Evolutionary conservation across 306 rosid species (phyloP), one percentile per base, ranked within the genome.

Genomic region (Ormosia emarginata): DNA sequence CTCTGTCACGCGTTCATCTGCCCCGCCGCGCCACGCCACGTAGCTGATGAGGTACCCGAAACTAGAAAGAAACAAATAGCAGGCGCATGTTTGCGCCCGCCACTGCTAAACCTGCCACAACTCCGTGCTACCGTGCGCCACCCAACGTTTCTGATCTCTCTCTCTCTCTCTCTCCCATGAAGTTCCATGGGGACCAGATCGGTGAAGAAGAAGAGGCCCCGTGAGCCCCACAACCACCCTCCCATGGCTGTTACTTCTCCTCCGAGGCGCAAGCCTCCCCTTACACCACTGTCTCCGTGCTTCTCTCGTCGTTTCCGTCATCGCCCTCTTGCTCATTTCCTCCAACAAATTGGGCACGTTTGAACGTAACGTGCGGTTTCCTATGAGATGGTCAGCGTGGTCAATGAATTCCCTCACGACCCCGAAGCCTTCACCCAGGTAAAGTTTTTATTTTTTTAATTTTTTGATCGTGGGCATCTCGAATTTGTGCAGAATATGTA

Each of bases 371-470:
- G 32, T 36, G 47, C 1, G 1, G 67, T 43, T 74, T 86, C 79
- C 4, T 82, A 58, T 50, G 87, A 90, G 32, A 89, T 85, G 5
- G 84, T 86, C 84, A 85, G 89, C 24, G 96, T 95, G 12, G 91
- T 95, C 83, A 88, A 95, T 69, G 93, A 81, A 77, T 93, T 90
- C 68, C 93, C 95, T 84, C 99, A 95, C 57, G 99, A 95, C 41
- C 91, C 93, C 33, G n/a, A 57, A 29, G 99, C 99, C 74, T 92
- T 92, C 83, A 95, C 98, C 53, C 99, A 95, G 99, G 98, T 92
- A 56, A 64, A 18, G 10, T 18, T 39, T 30, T 14, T 17, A 0
- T 46, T 57, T 10, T 17, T 1, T 50, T 12, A 14, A 50, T 0
- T 12, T 50, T 50, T 52, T 52, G n/a, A 8, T 43, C 32, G 10